Percentiles rank a stretch among this genome's conserved stretches.
phyloP scores from a whole-genome alignment of 495 filamentous ascomycete species.

The Cetradonia linearis region DNA sequence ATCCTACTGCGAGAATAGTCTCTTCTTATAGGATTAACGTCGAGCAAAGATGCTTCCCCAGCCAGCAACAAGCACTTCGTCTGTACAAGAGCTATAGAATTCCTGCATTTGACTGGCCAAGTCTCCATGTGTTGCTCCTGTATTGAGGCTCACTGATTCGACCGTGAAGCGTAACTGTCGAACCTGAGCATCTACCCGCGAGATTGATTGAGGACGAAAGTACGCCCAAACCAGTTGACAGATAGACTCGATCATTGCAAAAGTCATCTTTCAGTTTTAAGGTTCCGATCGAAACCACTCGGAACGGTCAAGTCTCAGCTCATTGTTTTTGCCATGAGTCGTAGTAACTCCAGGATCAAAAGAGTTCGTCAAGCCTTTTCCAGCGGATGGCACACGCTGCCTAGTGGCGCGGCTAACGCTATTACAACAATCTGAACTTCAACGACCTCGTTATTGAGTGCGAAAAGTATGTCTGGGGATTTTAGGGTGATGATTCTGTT shows the following conservation, averaged over 20 bases:
- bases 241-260: background rate
- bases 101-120: background rate
- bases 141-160: background rate
- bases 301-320: slow-evolving; percentile 8
- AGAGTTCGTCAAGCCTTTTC: slow-evolving; percentile 5
- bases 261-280: slow-evolving; percentile 2
- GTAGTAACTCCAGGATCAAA: slow-evolving; percentile 10
- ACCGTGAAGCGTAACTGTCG: background rate
- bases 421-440: slow-evolving; percentile 9
- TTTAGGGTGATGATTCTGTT: background rate
- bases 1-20: background rate
- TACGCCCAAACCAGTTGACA: background rate
- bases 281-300: slow-evolving; percentile 6
- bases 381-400: background rate
- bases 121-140: background rate
- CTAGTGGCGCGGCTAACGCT: background rate
- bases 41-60: slow-evolving; percentile 14
- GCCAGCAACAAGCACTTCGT: background rate
- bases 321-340: background rate
- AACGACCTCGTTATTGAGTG: slow-evolving; percentile 14
- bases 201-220: background rate
- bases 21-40: background rate
- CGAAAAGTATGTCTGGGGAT: slow-evolving; percentile 6
- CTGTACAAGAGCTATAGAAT: background rate
- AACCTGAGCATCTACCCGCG: background rate